Evolutionary conservation across 2,329 filamentous ascomycete species (phyloP).

Genomic region (Coniochaeta sp.): DNA sequence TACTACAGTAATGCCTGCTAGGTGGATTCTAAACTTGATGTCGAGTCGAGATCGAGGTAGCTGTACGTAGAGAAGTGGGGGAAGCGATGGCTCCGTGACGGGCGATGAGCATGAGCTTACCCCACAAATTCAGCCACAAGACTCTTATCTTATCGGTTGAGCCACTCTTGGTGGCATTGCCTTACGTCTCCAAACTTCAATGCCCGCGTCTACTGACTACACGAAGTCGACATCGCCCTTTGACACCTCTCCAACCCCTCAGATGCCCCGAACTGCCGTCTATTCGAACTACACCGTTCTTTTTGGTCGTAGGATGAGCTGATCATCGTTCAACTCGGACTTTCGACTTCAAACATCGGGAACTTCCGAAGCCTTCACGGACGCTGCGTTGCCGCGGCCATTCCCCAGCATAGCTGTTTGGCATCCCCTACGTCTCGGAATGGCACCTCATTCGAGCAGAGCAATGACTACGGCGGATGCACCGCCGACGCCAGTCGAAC

Average conservation of each 20-base stretch:
- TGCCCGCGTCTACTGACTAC: background rate
- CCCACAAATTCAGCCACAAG: background rate
- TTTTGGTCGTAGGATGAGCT: background rate
- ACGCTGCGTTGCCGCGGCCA: background rate
- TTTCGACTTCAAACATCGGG: background rate
- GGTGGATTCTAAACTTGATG: too few species aligned
- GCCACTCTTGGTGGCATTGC: background rate
- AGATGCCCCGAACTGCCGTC: background rate
- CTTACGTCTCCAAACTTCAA: background rate
- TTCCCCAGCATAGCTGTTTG: background rate
- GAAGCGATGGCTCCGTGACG: too few species aligned
- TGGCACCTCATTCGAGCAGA: slow-evolving; percentile 1
- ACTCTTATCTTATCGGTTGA: background rate
- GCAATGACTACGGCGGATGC: background rate
- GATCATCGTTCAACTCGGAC: background rate
- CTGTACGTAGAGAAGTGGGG: too few species aligned
- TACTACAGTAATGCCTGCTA: too few species aligned
- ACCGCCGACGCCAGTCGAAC: background rate
- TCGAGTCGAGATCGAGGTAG: too few species aligned
- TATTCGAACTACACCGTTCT: background rate
- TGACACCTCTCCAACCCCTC: background rate
- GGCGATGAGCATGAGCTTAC: background rate
- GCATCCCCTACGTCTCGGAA: background rate
- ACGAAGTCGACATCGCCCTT: background rate
- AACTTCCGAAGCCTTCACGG: background rate